These are phyloP conservation scores for Pilaira anomala DNA, from an alignment of 192 early-diverging fungal genomes.

Conservation along the genomic window DNA sequence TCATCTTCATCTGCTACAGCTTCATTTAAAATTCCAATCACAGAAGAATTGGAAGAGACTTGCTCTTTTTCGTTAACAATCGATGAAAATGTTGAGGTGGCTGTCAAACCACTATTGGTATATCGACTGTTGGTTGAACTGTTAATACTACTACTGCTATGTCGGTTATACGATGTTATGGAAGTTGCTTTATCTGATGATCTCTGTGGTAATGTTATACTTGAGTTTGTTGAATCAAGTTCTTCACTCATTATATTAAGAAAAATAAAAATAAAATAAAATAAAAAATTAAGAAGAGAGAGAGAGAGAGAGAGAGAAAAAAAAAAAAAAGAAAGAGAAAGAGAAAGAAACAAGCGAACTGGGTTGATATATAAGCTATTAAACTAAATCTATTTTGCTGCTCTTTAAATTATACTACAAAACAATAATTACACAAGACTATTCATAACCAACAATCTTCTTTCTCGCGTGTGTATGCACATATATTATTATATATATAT, in stretches of 20 bases:
- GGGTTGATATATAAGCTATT: no score
- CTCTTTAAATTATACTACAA: no score
- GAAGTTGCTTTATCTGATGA: neutral
- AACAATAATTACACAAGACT: no score
- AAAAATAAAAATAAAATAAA: neutral
- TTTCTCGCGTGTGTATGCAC: no score
- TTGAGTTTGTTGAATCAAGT: constrained; percentile 1
- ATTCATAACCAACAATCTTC: no score
- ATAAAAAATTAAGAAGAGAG: neutral
- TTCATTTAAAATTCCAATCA: neutral
- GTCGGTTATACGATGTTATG: neutral
- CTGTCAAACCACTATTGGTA: neutral
- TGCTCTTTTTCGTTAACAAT: neutral
- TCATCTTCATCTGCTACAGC: constrained; percentile 2
- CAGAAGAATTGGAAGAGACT: neutral
- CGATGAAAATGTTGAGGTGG: constrained; percentile 6
- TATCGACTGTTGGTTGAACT: neutral
- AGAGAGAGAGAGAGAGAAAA: neutral
- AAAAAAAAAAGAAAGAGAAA: neutral
- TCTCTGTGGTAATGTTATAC: neutral
- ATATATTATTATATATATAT: no score
- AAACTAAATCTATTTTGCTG: no score
- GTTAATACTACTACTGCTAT: constrained; percentile 7
- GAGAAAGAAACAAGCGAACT: neutral
- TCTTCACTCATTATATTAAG: constrained; percentile 3